Percentiles rank a stretch among this genome's conserved stretches.
Conservation (phyloP, 2,329 filamentous ascomycete genomes). For the Aspergillus aculeatinus region DNA sequence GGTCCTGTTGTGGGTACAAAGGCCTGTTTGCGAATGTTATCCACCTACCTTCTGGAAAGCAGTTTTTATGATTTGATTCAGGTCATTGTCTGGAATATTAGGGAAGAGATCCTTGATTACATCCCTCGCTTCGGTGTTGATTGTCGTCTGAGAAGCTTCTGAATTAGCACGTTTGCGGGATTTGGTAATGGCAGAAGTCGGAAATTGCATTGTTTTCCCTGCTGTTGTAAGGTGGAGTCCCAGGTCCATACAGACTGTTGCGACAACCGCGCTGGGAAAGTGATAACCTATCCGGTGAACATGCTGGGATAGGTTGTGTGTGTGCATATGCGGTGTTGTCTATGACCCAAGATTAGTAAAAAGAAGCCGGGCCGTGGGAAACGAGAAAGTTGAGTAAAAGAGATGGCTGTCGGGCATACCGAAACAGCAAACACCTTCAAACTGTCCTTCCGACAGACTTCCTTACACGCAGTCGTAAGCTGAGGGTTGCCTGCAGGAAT, state of each 20-base stretch:
- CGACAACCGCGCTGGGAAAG: conserved; percentile 61
- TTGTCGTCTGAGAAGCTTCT: conserved; percentile 44
- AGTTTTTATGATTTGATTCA: conserved; percentile 58
- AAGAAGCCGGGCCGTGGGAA: neutral
- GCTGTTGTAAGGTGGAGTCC: conserved; percentile 47
- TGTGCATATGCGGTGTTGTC: conserved; percentile 52
- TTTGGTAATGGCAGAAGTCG: conserved; percentile 28
- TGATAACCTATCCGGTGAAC: conserved; percentile 63
- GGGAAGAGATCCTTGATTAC: conserved; percentile 63
- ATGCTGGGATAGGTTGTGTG: conserved; percentile 58
- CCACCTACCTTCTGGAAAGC: conserved; percentile 58
- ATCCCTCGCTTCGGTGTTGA: conserved; percentile 57
- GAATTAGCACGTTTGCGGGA: conserved; percentile 25
- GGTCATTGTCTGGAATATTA: conserved; percentile 59
- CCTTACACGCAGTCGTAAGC: conserved; percentile 60
- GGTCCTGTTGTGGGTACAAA: neutral
- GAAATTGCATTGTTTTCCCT: conserved; percentile 48
- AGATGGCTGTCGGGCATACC: conserved; percentile 44
- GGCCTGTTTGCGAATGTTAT: neutral
- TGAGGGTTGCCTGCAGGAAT: conserved; percentile 60
- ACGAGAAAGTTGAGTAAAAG: neutral
- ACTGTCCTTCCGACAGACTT: conserved; percentile 56
- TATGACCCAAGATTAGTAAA: conserved; percentile 27
- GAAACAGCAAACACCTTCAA: conserved; percentile 60
- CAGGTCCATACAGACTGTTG: conserved; percentile 53